These are phyloP conservation scores for Trifolium fragiferum DNA, from an alignment of 306 rosid species.

Conservation along the genomic window DNA sequence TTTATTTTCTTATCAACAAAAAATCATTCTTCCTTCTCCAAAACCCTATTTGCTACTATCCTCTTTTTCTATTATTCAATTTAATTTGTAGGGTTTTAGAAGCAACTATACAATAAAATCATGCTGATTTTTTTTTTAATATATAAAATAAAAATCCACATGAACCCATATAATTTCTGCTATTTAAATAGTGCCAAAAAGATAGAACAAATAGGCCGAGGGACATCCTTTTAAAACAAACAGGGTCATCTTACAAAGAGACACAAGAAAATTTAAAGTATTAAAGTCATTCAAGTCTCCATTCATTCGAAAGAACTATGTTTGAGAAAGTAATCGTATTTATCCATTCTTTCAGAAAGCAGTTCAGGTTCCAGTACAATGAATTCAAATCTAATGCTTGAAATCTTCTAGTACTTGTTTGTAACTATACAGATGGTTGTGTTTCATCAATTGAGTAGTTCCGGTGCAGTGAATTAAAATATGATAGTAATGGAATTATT, in stretches of 20 bases:
- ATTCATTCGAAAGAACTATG: not conserved
- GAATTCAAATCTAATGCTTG: constrained; percentile 21
- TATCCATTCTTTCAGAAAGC: constrained; percentile 44
- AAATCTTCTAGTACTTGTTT: constrained; percentile 29
- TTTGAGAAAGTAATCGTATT: constrained; percentile 11
- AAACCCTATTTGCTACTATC: too few species aligned
- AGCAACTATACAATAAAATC: too few species aligned
- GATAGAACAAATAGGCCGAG: constrained; percentile 49
- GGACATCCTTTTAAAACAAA: constrained; percentile 33
- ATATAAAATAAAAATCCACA: too few species aligned
- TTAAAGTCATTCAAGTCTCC: constrained; percentile 24
- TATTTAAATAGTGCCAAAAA: constrained; percentile 52
- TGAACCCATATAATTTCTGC: too few species aligned
- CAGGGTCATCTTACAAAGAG: constrained; percentile 21
- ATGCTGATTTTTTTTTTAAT: too few species aligned
- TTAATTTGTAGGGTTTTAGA: too few species aligned
- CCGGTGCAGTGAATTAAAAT: constrained; percentile 8
- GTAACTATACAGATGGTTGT: not conserved
- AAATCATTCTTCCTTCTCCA: too few species aligned
- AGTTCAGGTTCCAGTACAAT: constrained; percentile 17
- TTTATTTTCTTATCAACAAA: too few species aligned
- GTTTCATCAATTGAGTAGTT: constrained; percentile 37
- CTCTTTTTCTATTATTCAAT: too few species aligned
- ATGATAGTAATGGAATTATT: constrained; percentile 14
- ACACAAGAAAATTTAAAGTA: constrained; percentile 33